These are phyloP conservation scores for Coemansia sp. DNA, from an alignment of 192 early-diverging fungal species.

Conservation along the genomic window DNA sequence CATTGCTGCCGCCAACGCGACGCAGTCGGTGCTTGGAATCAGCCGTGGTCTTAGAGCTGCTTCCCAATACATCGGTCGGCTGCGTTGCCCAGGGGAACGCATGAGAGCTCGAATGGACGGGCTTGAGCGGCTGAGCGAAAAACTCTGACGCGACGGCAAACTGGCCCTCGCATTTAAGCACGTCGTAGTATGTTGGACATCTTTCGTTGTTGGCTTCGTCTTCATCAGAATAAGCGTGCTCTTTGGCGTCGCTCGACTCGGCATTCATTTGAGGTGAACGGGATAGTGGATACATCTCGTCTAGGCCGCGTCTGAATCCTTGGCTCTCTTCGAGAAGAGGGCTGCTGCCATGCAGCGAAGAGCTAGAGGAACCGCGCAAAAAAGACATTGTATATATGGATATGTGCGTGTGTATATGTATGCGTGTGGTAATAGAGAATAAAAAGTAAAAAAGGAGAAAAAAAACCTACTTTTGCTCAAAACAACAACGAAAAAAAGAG, in stretches of 20 bases:
- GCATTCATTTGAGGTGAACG: neutral
- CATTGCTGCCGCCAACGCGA: conserved; percentile 8
- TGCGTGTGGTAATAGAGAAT: neutral
- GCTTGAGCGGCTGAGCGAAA: conserved; percentile 26
- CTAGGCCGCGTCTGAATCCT: neutral
- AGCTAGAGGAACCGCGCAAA: conserved; percentile 21
- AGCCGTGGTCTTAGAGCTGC: neutral
- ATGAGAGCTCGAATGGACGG: conserved; percentile 13
- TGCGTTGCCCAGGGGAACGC: conserved; percentile 33
- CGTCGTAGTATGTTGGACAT: conserved; percentile 47
- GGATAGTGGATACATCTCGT: neutral
- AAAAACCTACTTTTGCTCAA: neutral
- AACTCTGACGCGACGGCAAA: conserved; percentile 36
- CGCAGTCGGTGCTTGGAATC: conserved; percentile 30
- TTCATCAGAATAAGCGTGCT: neutral
- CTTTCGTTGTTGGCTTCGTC: neutral
- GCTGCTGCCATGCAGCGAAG: conserved; percentile 6
- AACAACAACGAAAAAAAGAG: neutral
- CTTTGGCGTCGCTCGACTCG: neutral
- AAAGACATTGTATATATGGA: conserved; percentile 11
- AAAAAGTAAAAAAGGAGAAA: conserved; percentile 4
- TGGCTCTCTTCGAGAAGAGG: neutral
- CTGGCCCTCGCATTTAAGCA: conserved; percentile 40
- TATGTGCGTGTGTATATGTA: neutral
- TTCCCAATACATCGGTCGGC: neutral